These are phyloP conservation scores for Aspergillus fijiensis DNA, from an alignment of 2,329 filamentous ascomycete species.

Conservation along the genomic window DNA sequence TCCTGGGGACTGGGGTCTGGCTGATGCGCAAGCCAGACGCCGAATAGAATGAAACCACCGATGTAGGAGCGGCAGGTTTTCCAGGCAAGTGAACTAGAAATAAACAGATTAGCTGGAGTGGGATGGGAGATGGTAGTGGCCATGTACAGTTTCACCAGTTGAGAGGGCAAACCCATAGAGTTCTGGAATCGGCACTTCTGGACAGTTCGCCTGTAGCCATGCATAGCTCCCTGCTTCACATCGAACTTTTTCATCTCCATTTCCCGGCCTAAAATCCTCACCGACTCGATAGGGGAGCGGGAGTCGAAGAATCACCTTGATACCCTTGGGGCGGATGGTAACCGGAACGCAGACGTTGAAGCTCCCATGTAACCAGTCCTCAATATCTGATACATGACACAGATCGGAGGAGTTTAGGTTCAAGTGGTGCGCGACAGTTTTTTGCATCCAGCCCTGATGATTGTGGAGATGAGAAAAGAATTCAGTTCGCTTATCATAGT, in stretches of 20 bases:
- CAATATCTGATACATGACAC: slow-evolving; percentile 10
- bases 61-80: too few species aligned
- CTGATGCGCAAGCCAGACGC: too few species aligned
- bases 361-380: slow-evolving; percentile 23
- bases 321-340: slow-evolving; percentile 3
- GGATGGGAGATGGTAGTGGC: too few species aligned
- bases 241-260: slow-evolving; percentile 29
- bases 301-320: slow-evolving; percentile 22
- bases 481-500: slow-evolving; percentile 17
- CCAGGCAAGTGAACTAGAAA: too few species aligned
- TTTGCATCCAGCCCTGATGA: slow-evolving; percentile 24
- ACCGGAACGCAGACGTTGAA: slow-evolving; percentile 30
- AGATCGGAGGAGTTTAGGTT: slow-evolving; percentile 12
- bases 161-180: background rate
- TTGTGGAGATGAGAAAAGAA: slow-evolving; percentile 23
- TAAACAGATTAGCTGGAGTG: too few species aligned
- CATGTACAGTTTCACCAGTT: background rate
- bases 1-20: slow-evolving; percentile 28
- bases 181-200: slow-evolving; percentile 24
- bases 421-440: slow-evolving; percentile 30
- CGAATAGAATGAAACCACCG: too few species aligned
- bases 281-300: slow-evolving; percentile 27
- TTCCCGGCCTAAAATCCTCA: slow-evolving; percentile 25
- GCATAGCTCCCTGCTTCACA: slow-evolving; percentile 31
- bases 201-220: slow-evolving; percentile 27